Evolutionary conservation across 225 moss, liverwort and hornwort genomes (phyloP), one percentile per base, ranked within the genome.

Genomic region (Sphagnum contortum): DNA sequence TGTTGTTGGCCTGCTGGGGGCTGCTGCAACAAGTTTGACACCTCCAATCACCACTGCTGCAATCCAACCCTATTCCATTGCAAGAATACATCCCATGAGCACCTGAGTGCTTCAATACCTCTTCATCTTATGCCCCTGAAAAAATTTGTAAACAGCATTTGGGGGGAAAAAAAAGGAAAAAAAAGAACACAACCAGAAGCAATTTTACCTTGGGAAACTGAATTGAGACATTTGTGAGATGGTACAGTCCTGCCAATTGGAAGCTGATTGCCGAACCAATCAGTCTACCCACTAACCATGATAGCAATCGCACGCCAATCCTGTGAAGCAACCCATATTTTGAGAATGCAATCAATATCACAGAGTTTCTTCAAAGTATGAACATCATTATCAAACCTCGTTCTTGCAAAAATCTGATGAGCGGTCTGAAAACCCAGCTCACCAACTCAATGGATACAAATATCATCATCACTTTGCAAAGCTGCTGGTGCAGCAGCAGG

Each of bases 261-360:
- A 96, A 96, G 72, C 79, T 77, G 45, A 96, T 90, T 79, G 78
- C 81, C 53, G 89, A 88, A 71, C 83, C 83, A 44, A 96, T 74
- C 65, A 88, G 59, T 72, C 86, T 92, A 70, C 88, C 87, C 74
- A 89, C 71, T 70, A 92, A 70, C 78, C 89, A 84, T 58, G 88
- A 81, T 73, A 90, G 68, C 59, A 90, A 72, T 77, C 60, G n/a
- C 29, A 13, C 58, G 3, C 4, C 7, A 58, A 58, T 8, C 58
- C 58, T 11, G 44, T 6, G 44, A 11, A 12, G 12, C 10, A 13
- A 44, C 10, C 44, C 29, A 13, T 7, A 14, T 4, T 29, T 29
- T 29, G 29, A 29, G 29, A 29, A 29, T 29, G 1, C 29, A 29
- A 29, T 29, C 29, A 29, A 29, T 29, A 29, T 29, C 29, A 29